These are phyloP conservation scores for Talaromyces sp. DNA, from an alignment of 2,329 filamentous ascomycete species.

Conservation along the genomic window DNA sequence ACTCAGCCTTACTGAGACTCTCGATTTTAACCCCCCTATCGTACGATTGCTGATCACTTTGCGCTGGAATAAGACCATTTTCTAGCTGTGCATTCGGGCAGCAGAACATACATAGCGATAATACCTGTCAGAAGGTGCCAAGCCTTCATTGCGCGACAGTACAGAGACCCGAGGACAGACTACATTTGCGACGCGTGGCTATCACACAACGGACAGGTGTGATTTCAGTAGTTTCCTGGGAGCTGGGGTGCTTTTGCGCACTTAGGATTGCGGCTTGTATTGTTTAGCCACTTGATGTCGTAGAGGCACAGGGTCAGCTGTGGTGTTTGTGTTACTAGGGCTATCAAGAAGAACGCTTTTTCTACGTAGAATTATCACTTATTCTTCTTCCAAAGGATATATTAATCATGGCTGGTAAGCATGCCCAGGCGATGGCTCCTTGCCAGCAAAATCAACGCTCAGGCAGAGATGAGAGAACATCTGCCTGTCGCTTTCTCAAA, in stretches of 20 bases:
- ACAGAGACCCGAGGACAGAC: background rate
- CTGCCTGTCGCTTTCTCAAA: conserved; percentile 13
- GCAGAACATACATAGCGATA: background rate
- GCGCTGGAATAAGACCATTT: background rate
- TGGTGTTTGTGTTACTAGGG: conserved; percentile 18
- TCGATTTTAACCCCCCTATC: background rate
- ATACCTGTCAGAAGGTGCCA: background rate
- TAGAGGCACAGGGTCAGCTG: conserved; percentile 34
- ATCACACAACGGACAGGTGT: conserved; percentile 17
- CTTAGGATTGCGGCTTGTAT: conserved; percentile 32
- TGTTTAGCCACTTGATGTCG: conserved; percentile 38
- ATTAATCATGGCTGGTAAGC: conserved; percentile 59
- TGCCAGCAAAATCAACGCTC: background rate
- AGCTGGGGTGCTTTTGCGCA: conserved; percentile 16
- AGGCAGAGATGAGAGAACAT: background rate
- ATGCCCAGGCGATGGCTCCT: conserved; percentile 43
- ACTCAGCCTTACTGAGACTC: background rate
- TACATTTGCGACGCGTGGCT: conserved; percentile 19
- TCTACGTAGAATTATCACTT: conserved; percentile 32
- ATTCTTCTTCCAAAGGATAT: conserved; percentile 21
- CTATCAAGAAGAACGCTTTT: conserved; percentile 10
- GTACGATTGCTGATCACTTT: background rate
- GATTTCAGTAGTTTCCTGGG: conserved; percentile 30
- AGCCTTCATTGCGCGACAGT: conserved; percentile 9
- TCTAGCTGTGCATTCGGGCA: background rate